Percentiles rank a stretch among this genome's conserved stretches.
phyloP scores from a whole-genome alignment of 495 filamentous ascomycete species.

The Elaphomyces granulatus region DNA sequence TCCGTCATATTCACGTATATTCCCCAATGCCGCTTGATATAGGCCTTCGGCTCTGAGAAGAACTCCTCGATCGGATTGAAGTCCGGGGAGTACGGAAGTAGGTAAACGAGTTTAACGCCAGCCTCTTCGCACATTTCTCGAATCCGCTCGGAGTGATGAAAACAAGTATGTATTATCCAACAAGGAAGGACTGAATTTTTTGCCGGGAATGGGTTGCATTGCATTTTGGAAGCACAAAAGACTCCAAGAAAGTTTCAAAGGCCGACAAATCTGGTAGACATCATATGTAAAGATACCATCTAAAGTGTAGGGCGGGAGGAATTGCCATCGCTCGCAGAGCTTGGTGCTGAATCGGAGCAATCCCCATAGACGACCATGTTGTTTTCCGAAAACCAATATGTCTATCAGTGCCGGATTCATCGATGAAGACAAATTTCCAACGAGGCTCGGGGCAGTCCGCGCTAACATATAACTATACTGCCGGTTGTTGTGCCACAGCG shows the following conservation, averaged over 20 bases:
- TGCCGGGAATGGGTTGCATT: constrained; percentile 21
- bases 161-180: constrained; percentile 29
- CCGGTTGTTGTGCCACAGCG: too few relatives aligned
- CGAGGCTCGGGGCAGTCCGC: too few relatives aligned
- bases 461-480: too few relatives aligned
- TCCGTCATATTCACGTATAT: background rate
- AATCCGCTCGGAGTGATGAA: constrained; percentile 23
- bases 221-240: constrained; percentile 17
- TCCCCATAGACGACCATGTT: constrained; percentile 19
- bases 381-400: constrained; percentile 14
- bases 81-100: constrained; percentile 1
- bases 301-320: constrained; percentile 26
- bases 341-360: constrained; percentile 18
- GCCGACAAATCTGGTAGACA: constrained; percentile 23
- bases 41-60: constrained; percentile 2
- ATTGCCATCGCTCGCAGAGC: constrained; percentile 23
- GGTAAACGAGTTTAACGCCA: constrained; percentile 22
- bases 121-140: constrained; percentile 20
- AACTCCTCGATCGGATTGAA: constrained; percentile 3
- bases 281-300: constrained; percentile 22
- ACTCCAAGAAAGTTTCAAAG: constrained; percentile 26
- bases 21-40: constrained; percentile 1
- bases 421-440: constrained; percentile 22
- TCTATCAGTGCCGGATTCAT: constrained; percentile 24
- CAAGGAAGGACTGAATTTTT: constrained; percentile 27